Base-by-base conservation (phyloP, 805 yeast species). In the Ogataea pilisensis region DNA sequence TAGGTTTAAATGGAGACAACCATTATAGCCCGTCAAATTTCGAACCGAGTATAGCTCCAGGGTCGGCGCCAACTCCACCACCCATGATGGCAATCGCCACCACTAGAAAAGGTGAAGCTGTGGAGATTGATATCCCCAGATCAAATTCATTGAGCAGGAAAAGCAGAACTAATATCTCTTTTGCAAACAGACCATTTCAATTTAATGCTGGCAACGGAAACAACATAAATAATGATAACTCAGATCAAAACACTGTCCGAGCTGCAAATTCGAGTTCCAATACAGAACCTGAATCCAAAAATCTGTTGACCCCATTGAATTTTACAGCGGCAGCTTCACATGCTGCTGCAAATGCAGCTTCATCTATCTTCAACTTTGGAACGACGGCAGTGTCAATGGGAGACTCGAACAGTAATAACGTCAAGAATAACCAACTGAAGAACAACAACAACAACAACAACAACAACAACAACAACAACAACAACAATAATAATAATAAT, bases 81-180 rank as follows among this genome's bases (percentile, higher is more conserved):
- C 84, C 83, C n/a, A 73, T 65, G 54, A 76, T 85, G 81, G 85
- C 95, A 0, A 85, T 86, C 37, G 90, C 95, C 1, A 85, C 93
- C 0, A 83, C 91, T 0, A 63, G 89, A 49, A 75, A 77, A 29
- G 95, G 95, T 6, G 93, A 81, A 50, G 76, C 91, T 0, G 76
- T 85, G 2, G 93, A 85, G 54, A 85, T 86, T 21, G 82, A 83
- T 2, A 64, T 58, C 5, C 60, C 61, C 2, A 53, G 61, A 30
- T 42, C 54, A 8, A 53, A 43, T 30, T 50, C 56, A 2, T 55
- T 35, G 43, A 66, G 30, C 45, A 54, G 49, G 48, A 55, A 44
- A 36, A 46, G 37, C 44, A 53, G 59, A 39, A 49, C 47, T 28
- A 49, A 38, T 32, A 54, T 56, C 2, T 13, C 46, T 26, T 25